Conservation (phyloP, 2,329 filamentous ascomycete species). For the Claviceps purpurea region DNA sequence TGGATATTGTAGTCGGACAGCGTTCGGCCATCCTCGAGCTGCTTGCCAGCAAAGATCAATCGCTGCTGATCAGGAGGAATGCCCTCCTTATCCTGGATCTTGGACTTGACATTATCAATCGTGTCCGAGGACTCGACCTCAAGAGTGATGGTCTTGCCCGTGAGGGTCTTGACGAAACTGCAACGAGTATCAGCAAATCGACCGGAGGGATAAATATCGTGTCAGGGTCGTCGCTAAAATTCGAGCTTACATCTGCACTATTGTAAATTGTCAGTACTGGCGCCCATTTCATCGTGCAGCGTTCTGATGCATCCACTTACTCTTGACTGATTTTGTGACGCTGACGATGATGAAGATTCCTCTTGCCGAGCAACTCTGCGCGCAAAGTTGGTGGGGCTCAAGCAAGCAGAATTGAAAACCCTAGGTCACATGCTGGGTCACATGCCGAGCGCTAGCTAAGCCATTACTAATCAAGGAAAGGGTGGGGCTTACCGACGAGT, state of each 20-base stretch:
- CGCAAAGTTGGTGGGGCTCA: constrained; percentile 31
- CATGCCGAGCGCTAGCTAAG: constrained; percentile 10
- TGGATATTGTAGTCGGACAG: constrained; percentile 99
- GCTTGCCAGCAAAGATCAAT: constrained; percentile 97
- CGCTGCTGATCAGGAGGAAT: constrained; percentile 97
- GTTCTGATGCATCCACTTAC: constrained; percentile 30
- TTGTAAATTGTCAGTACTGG: constrained; percentile 32
- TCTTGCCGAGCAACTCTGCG: constrained; percentile 20
- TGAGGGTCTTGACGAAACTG: constrained; percentile 99
- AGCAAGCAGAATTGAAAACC: constrained; percentile 21
- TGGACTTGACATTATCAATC: constrained; percentile 99
- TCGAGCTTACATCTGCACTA: constrained; percentile 79
- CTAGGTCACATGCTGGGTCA: constrained; percentile 21
- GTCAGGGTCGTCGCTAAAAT: constrained; percentile 7
- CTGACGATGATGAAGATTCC: constrained; percentile 28
- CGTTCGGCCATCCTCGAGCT: constrained; percentile 95
- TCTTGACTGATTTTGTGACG: constrained; percentile 42
- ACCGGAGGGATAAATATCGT: background rate
- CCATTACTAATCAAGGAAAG: no score
- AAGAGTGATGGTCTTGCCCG: constrained; percentile 99
- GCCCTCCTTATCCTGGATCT: constrained; percentile 99
- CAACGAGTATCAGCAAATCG: constrained; percentile 17
- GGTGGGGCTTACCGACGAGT: no score
- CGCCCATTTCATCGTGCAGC: background rate
- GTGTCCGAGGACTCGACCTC: constrained; percentile 98